These are phyloP conservation scores for Diplodia intermedia DNA, from an alignment of 2,329 filamentous ascomycete genomes.

Conservation along the genomic window DNA sequence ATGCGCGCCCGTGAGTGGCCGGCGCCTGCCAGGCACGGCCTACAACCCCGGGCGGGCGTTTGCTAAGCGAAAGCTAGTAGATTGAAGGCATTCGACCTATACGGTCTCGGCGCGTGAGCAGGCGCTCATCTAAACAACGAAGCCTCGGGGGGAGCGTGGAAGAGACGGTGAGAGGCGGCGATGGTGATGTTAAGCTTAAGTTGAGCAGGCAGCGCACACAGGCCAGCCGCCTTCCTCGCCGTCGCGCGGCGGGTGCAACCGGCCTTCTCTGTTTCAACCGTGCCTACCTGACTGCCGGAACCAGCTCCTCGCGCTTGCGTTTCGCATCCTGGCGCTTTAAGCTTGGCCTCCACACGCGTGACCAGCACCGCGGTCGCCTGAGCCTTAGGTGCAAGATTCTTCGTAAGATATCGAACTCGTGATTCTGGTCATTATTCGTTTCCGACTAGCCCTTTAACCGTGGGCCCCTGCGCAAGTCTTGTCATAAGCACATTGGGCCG, in stretches of 20 bases:
- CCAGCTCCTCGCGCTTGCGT: slow-evolving; percentile 4
- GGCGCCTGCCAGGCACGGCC: background rate
- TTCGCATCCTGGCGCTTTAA: slow-evolving; percentile 1
- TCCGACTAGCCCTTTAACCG: no score
- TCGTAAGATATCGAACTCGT: no score
- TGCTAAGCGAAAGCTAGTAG: slow-evolving; percentile 3
- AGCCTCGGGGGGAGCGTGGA: background rate
- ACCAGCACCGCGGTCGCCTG: background rate
- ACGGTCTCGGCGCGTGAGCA: background rate
- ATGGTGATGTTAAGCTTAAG: slow-evolving; percentile 4
- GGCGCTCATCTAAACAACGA: background rate
- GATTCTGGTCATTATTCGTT: no score
- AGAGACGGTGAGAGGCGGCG: background rate
- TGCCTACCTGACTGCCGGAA: background rate
- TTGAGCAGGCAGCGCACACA: background rate
- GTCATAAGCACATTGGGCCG: accelerated
- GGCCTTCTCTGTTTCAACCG: background rate
- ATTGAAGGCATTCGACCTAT: background rate
- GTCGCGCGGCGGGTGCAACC: slow-evolving; percentile 8
- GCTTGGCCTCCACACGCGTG: slow-evolving; percentile 4
- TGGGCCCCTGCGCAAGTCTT: no score
- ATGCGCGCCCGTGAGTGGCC: slow-evolving; percentile 9
- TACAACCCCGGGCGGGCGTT: background rate
- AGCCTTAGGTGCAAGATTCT: background rate
- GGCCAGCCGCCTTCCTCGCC: background rate